Evolutionary conservation across 768 basidiomycete species (phyloP).

Genomic region (Mycena capillaripes): DNA sequence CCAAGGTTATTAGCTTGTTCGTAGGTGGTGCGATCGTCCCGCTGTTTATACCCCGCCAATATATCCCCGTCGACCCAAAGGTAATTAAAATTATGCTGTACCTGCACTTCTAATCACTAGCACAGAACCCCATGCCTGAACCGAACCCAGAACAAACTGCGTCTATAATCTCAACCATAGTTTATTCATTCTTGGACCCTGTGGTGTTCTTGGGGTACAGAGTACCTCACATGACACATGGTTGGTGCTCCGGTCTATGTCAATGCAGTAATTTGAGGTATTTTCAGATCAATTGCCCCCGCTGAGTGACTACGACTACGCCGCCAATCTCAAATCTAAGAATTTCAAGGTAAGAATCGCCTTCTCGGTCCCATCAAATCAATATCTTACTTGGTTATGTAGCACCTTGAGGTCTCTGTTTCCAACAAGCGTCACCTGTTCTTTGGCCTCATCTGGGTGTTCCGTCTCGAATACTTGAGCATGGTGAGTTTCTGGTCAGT

Average conservation of each 20-base stretch:
- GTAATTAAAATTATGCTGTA: constrained; percentile 25
- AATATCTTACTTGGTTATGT: background rate
- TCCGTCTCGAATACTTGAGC: constrained; percentile 43
- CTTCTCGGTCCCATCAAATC: constrained; percentile 30
- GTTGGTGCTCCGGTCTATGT: background rate
- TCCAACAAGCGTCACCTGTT: constrained; percentile 45
- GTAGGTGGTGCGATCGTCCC: constrained; percentile 65
- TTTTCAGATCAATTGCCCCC: constrained; percentile 67
- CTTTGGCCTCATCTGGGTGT: constrained; percentile 59
- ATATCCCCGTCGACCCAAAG: constrained; percentile 70
- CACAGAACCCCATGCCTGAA: constrained; percentile 49
- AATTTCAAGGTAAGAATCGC: constrained; percentile 47
- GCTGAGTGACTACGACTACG: constrained; percentile 70
- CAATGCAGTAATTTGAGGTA: background rate
- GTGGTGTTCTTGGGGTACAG: constrained; percentile 60
- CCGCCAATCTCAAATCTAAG: constrained; percentile 41
- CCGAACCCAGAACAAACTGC: constrained; percentile 66
- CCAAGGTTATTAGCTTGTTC: constrained; percentile 61
- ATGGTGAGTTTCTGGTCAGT: constrained; percentile 33
- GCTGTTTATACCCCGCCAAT: constrained; percentile 67
- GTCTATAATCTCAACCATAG: constrained; percentile 56
- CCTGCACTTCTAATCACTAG: background rate
- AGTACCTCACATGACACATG: constrained; percentile 56
- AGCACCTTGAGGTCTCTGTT: constrained; percentile 30
- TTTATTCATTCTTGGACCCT: constrained; percentile 69